phyloP scores from a whole-genome alignment of 805 yeast genomes.

The Starmerella bombi region DNA sequence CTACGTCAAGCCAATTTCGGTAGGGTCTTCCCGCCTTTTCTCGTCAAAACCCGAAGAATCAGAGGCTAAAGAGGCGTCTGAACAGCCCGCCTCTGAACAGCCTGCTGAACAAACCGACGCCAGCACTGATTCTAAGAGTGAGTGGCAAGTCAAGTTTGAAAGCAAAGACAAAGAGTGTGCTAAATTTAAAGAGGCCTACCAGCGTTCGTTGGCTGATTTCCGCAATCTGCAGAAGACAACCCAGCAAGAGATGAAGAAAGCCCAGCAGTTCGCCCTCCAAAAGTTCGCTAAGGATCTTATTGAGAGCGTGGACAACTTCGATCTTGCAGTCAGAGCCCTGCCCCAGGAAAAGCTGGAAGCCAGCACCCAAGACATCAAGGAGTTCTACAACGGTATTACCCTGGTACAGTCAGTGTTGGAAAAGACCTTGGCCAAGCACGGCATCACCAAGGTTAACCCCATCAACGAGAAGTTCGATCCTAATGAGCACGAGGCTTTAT shows the following conservation, averaged over 20 bases:
- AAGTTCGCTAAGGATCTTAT: constrained; percentile 81
- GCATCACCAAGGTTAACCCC: constrained; percentile 69
- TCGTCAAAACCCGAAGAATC: too few relatives aligned
- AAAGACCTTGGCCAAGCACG: constrained; percentile 69
- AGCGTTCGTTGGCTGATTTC: constrained; percentile 82
- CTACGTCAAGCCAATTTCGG: too few relatives aligned
- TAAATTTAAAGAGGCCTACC: constrained; percentile 67
- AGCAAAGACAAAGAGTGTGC: constrained; percentile 52
- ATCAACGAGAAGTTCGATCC: constrained; percentile 80
- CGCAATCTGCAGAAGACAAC: constrained; percentile 84
- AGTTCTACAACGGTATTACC: constrained; percentile 73
- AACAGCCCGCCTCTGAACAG: constrained; percentile 11
- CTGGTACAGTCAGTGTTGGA: constrained; percentile 82
- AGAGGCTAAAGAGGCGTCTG: constrained; percentile 4
- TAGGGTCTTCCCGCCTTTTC: too few relatives aligned
- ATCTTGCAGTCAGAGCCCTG: constrained; percentile 66
- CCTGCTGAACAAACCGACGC: constrained; percentile 19
- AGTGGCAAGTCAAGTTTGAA: constrained; percentile 39
- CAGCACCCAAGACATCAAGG: constrained; percentile 37
- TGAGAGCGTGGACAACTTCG: constrained; percentile 82
- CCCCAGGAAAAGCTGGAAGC: constrained; percentile 30
- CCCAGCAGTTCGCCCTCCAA: constrained; percentile 80
- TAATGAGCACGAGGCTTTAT: constrained; percentile 82
- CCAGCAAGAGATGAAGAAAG: constrained; percentile 71
- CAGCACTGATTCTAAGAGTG: constrained; percentile 18